Base-by-base conservation (phyloP, 164 flowering plant genomes). In the Vitis rotundifolia region DNA sequence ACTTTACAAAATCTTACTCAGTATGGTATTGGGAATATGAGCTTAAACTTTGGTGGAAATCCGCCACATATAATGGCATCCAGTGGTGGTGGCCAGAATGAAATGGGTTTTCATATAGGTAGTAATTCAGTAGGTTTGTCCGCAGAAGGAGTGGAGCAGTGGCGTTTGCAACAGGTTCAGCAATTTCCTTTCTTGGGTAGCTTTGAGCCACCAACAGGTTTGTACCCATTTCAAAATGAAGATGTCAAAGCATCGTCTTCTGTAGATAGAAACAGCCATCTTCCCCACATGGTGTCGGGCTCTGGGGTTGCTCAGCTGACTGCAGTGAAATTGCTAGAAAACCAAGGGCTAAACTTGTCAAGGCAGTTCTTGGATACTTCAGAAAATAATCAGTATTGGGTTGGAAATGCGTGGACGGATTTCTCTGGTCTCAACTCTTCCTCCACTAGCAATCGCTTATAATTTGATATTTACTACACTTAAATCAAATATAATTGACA, bases 341-440 rank as follows among this genome's bases (percentile, higher is more conserved):
- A 26, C 14, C 61, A 22, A 49, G 57, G 64, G 61, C 37, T 67
- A 5, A 75, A 78, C 55, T 47, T 77, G 3, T 22, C 72, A 47
- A 71, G 76, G 54, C 68, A 71, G 63, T 18, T 59, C 31, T 19
- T 68, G 54, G 71, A 63, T 15, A 16, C 67, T 69, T 60, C 77
- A 12, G 75, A 73, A 28, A 72, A 54, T 54, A 64, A 58, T 49
- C 77, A 73, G 58, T 73, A 44, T 50, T 78, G 84, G 83, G 63
- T 67, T 49, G 78, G 77, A 59, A 73, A 52, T 54, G 13, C 66
- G 5, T 79, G 79, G 79, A 61, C 71, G 3, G 75, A 78, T 74
- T 51, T 74, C 66, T 74, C 81, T 52, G 81, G 76, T 16, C 73
- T 78, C 28, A 64, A 68, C 71, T 78, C 81, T 61, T 71, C 81